Base-by-base conservation (phyloP, 116 monocot genomes). In the Cymodocea nodosa region DNA sequence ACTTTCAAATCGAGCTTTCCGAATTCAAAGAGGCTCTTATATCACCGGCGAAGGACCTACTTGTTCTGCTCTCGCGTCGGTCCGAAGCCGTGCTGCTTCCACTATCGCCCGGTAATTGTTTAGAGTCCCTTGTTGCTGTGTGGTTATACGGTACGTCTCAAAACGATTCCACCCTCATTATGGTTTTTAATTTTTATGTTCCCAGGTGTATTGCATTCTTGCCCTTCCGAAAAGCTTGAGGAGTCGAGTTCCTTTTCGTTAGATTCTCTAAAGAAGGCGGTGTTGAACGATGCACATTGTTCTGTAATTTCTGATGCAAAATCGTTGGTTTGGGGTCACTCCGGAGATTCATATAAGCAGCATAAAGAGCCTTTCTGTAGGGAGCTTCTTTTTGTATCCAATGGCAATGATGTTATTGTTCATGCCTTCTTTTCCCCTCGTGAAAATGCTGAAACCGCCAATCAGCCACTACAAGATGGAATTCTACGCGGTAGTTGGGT, bases 271-370 rank as follows among this genome's bases (percentile, higher is more conserved):
- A 63, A 59, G 35, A 67, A 50, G 56, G 9, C 20, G 56, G 37
- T 20, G 50, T 72, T 16, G 53, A 67, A 52, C 51, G 11, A 24
- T 62, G 36, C 70, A 51, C 69, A 49, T 57, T 71, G 40, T 63
- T 66, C 74, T 63, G 48, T 77, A 24, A 85, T 95, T 64, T 76
- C 77, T 65, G 68, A 73, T 75, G 87, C 83, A 50, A 79, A 78
- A 70, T 91, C 91, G 53, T 63, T 87, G 48, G 74, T 88, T 63
- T 97, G 95, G 95, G 87, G 81, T 16, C 73, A 76, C 23, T 83
- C 69, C 63, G 79, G 71, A 12, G 83, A 95, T 74, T 35, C 77
- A 23, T 97, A 84, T 57, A 30, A 49, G 67, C 75, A 68, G 8
- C 49, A 71, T 64, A 73, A 75, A 53, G 76, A 76, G 39, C 74